A percentile compares a stretch with the other conserved stretches of the same genome.
phyloP scores from a whole-genome alignment of 352 stramenopile species.

The Phytophthora hybrid region DNA sequence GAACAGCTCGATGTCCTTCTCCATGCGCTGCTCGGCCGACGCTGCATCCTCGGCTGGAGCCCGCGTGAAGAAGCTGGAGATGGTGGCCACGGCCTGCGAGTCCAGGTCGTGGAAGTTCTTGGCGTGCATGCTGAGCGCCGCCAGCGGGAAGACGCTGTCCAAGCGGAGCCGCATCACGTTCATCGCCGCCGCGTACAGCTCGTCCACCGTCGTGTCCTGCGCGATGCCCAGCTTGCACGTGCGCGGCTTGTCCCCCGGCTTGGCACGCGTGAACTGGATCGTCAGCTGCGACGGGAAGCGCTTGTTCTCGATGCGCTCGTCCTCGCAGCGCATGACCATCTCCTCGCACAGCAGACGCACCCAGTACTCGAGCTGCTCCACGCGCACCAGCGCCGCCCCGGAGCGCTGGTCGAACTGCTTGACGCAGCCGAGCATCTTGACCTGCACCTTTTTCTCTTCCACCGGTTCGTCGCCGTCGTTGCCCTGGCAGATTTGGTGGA shows the following conservation, averaged over 20 bases:
- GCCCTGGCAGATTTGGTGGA: conserved; percentile 68
- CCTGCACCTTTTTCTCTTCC: conserved; percentile 69
- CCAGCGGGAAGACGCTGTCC: conserved; percentile 65
- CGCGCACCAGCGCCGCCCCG: conserved; percentile 45
- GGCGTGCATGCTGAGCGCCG: conserved; percentile 62
- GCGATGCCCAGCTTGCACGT: conserved; percentile 60
- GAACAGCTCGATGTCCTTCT: conserved; percentile 38
- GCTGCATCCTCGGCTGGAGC: conserved; percentile 9
- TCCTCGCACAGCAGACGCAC: conserved; percentile 75
- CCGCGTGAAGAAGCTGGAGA: conserved; percentile 80
- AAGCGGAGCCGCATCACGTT: conserved; percentile 61
- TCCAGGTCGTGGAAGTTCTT: conserved; percentile 78
- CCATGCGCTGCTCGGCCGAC: conserved; percentile 29
- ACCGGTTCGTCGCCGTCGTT: conserved; percentile 77
- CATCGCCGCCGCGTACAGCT: conserved; percentile 63
- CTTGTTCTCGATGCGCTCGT: conserved; percentile 82
- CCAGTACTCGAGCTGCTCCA: conserved; percentile 82
- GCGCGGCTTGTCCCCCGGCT: conserved; percentile 53
- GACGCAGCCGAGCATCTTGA: conserved; percentile 74
- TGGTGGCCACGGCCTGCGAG: conserved; percentile 49
- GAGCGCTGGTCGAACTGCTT: conserved; percentile 88
- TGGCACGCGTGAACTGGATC: conserved; percentile 58
- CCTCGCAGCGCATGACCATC: conserved; percentile 80
- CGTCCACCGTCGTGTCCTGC: conserved; percentile 63
- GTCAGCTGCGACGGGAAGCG: conserved; percentile 73